Base-by-base conservation (phyloP, 1,284 basidiomycete genomes). In the Marasmius sp. region DNA sequence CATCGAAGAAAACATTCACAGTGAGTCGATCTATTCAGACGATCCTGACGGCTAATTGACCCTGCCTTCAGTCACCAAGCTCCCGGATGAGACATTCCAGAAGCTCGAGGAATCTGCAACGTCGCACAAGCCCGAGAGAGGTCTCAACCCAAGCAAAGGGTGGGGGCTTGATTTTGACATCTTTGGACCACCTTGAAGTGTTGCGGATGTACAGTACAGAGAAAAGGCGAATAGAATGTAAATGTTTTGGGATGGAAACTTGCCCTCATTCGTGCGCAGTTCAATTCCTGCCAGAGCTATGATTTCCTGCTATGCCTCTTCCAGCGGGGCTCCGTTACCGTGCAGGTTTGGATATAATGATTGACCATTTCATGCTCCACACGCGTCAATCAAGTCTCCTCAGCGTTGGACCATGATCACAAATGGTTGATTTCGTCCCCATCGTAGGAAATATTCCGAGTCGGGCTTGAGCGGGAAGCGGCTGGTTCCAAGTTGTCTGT, bases 1-100 rank as follows among this genome's bases (percentile, higher is more conserved):
- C 33, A 83, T 95, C 62, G 76, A 80, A 57, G 85, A 90, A 70
- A 96, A 96, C 78, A 75, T 88, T 41, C 78, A 85, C 49, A 74
- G 86, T 85, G 63, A 60, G 78, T 70, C 12, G 8, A 11, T 53
- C 38, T 48, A n/a, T 18, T 57, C 5, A 49, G 6, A 36, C 14
- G 3, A 52, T 51, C 27, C 14, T 16, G n/a, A 22, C n/a, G 39
- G 18, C 22, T 34, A 57, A 48, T 39, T 45, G 33, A n/a, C 33
- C 33, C 52, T 12, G 38, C 38, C 14, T 47, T 54, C 48, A 87
- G 87, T 88, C 27, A 76, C 77, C 56, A 77, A 77, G 53, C 76
- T 92, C 14, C 83, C 88, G 6, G 64, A 77, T n/a, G 79, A 80
- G 4, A 74, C 85, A 4, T 85, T 90, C 67, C 77, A 85, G 8